Base-by-base conservation (phyloP, 1,284 basidiomycete species). In the Cronartium quercuum region DNA sequence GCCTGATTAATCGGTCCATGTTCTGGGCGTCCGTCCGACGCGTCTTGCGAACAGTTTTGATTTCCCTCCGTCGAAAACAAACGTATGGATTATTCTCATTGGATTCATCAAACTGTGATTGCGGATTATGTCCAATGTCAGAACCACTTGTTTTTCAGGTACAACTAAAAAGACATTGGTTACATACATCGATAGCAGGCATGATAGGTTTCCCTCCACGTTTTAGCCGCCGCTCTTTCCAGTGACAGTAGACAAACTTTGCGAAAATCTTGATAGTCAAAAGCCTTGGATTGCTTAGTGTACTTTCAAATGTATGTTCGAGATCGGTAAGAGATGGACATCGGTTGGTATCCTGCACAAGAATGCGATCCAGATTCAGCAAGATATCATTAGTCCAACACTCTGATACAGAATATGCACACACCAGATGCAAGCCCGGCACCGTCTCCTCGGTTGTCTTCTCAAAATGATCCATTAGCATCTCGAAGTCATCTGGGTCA, bases 41-140 rank as follows among this genome's bases (percentile, higher is more conserved):
- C 0, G 95, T 98, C 84, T 98, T 98, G 76, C 95, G 89, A 34
- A 93, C 88, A 13, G 91, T 89, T 81, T 98, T 98, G 82, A 91
- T 91, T 81, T 98, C 95, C 76, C 94, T 89, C 70, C 95, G 87
- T 55, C 96, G 89, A 86, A 99, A 98, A 83, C 96, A 99, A 66
- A 98, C 92, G 78, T 98, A 98, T 0, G 96, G 96, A 80, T 98
- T 94, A 76, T 92, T 94, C 68, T 90, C 88, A 82, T 97, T 95
- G 44, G 90, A 87, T 83, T 98, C 95, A 82, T 98, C 94, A 77
- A 88, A 89, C 91, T 94, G 79, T 1, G 76, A 40, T 80, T 80
- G 57, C 21, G 37, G 29, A 2, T 21, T 6, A 44, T 3, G 29
- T 65, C 47, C 12, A 15, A 12, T 34, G 21, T 76, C 40, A 62